Percentiles rank a stretch among this genome's conserved stretches.
phyloP scores from a whole-genome alignment of 208 protist species.

The Blastocrithidia nonstop region DNA sequence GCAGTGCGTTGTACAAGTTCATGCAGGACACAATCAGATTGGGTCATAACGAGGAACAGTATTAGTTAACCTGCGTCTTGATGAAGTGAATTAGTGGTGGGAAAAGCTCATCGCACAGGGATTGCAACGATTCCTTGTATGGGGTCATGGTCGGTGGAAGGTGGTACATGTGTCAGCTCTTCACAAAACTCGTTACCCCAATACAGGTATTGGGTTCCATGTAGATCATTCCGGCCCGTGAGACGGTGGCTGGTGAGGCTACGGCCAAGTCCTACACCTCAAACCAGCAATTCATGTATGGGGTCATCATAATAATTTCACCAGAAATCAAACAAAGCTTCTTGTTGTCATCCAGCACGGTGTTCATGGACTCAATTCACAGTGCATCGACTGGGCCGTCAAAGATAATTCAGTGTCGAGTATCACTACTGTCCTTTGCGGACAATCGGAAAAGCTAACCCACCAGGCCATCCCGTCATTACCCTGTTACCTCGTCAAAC shows the following conservation, averaged over 20 bases:
- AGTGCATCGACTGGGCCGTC: constrained; percentile 94
- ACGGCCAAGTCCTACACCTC: constrained; percentile 94
- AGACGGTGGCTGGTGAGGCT: constrained; percentile 95
- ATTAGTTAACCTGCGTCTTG: constrained; percentile 79
- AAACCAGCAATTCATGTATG: constrained; percentile 94
- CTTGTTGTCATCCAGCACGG: constrained; percentile 91
- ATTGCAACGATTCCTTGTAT: constrained; percentile 66
- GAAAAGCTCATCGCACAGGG: constrained; percentile 85
- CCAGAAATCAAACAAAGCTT: constrained; percentile 92
- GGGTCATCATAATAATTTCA: constrained; percentile 92
- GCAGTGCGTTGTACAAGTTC: constrained; percentile 86
- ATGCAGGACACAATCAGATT: constrained; percentile 89
- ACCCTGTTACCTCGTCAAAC: constrained; percentile 90
- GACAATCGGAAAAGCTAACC: constrained; percentile 86
- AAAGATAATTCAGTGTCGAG: constrained; percentile 93
- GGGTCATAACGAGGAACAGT: constrained; percentile 90
- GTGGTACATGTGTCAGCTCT: constrained; percentile 71
- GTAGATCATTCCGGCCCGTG: constrained; percentile 97
- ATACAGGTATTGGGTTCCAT: constrained; percentile 89
- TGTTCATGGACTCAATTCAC: constrained; percentile 94
- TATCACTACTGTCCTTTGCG: constrained; percentile 66
- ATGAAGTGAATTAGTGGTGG: constrained; percentile 87
- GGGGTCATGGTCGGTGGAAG: constrained; percentile 69
- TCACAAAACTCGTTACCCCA: constrained; percentile 64
- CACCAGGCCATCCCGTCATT: constrained; percentile 95